Evolutionary conservation across 352 stramenopile genomes (phyloP).

Genomic region (Globisporangium uncinulatum): DNA sequence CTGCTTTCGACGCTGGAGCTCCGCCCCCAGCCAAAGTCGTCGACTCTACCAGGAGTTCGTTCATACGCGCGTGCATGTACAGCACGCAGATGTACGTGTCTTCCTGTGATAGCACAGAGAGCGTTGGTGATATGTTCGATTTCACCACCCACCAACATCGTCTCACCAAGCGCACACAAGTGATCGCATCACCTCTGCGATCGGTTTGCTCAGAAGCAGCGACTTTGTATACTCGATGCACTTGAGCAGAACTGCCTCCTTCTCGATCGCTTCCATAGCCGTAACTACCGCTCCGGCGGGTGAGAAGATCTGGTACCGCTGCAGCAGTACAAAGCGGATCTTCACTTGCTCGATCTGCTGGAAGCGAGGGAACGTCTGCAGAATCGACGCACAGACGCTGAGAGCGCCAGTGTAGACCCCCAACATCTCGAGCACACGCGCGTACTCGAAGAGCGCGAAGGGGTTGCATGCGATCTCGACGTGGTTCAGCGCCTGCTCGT

Average conservation of each 20-base stretch:
- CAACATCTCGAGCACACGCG: constrained; percentile 41
- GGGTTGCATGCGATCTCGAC: constrained; percentile 47
- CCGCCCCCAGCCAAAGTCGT: constrained; percentile 10
- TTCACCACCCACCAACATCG: neutral
- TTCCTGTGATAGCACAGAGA: constrained; percentile 11
- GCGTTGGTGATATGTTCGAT: neutral
- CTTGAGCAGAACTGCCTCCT: constrained; percentile 28
- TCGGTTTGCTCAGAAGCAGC: constrained; percentile 34
- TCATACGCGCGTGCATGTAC: constrained; percentile 59
- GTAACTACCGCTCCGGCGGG: neutral
- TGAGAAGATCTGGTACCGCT: constrained; percentile 49
- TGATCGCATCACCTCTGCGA: constrained; percentile 18
- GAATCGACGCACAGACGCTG: constrained; percentile 37
- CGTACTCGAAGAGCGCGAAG: constrained; percentile 44
- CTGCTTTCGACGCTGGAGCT: constrained; percentile 12
- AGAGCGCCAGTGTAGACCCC: constrained; percentile 42
- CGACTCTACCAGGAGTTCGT: constrained; percentile 38
- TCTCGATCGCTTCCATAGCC: constrained; percentile 13
- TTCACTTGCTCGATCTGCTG: constrained; percentile 29
- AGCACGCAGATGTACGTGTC: constrained; percentile 37
- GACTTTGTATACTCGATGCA: constrained; percentile 49
- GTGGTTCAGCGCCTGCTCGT: constrained; percentile 46
- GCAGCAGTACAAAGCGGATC: constrained; percentile 46
- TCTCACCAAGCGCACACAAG: neutral
- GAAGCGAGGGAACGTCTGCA: constrained; percentile 52